A percentile compares a stretch with the other conserved stretches of the same genome.
phyloP scores from a whole-genome alignment of 2,329 filamentous ascomycete genomes.

The Pseudopithomyces chartarum region DNA sequence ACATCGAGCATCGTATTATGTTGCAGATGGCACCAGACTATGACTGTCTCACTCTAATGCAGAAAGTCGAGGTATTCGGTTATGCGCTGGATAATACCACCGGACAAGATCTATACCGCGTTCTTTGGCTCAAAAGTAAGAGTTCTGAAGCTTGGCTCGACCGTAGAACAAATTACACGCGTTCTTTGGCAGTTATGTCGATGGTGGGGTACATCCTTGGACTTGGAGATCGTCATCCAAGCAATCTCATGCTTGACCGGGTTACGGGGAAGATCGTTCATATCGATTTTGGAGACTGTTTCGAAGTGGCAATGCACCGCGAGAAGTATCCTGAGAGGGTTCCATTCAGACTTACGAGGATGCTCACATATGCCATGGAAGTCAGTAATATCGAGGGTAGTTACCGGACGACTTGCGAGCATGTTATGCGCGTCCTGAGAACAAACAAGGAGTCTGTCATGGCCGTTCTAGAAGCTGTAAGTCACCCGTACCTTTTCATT shows the following conservation, averaged over 20 bases:
- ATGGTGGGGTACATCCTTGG: constrained; percentile 99
- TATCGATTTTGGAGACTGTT: constrained; percentile 99
- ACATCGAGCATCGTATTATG: constrained; percentile 99
- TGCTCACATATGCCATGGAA: constrained; percentile 99
- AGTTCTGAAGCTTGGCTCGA: constrained; percentile 98
- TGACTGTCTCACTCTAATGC: constrained; percentile 98
- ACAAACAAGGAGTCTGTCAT: constrained; percentile 99
- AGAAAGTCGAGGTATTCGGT: constrained; percentile 99
- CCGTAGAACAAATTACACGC: constrained; percentile 96
- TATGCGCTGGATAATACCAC: constrained; percentile 99
- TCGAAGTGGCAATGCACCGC: constrained; percentile 98
- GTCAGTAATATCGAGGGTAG: constrained; percentile 99
- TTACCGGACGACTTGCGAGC: constrained; percentile 97
- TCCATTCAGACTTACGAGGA: constrained; percentile 95
- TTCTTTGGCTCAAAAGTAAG: constrained; percentile 98
- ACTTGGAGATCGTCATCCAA: constrained; percentile 93
- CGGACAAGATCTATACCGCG: constrained; percentile 95
- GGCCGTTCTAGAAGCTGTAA: constrained; percentile 95
- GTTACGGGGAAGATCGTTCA: constrained; percentile 97
- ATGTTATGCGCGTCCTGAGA: constrained; percentile 94
- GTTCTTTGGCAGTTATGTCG: constrained; percentile 98
- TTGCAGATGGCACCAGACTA: constrained; percentile 99
- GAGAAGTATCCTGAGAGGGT: constrained; percentile 98
- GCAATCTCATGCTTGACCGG: constrained; percentile 95
- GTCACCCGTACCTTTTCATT: constrained; percentile 45